phyloP scores from a whole-genome alignment of 495 filamentous ascomycete species.

The Podospora sp. region DNA sequence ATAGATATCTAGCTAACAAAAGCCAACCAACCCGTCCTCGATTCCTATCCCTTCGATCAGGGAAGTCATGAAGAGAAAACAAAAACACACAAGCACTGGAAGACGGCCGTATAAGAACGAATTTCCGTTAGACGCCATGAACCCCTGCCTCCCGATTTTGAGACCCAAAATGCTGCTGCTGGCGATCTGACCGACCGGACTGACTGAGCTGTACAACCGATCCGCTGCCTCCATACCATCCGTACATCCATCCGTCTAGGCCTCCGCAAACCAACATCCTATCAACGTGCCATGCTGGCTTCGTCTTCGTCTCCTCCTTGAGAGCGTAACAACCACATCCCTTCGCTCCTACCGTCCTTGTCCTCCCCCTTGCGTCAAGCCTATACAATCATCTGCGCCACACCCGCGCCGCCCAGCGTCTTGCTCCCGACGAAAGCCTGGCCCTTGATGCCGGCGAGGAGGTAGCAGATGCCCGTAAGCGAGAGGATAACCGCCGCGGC shows the following conservation, averaged over 20 bases:
- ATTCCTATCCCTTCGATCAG: neutral
- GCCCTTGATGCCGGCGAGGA: slow-evolving; percentile 79
- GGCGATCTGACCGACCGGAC: neutral
- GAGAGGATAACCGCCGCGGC: slow-evolving; percentile 82
- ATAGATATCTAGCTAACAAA: neutral
- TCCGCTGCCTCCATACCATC: neutral
- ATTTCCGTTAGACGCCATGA: slow-evolving; percentile 24
- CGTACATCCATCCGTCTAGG: neutral
- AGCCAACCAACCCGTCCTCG: neutral
- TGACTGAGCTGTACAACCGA: slow-evolving; percentile 4
- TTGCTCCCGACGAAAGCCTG: slow-evolving; percentile 97
- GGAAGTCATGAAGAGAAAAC: neutral
- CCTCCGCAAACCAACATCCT: neutral
- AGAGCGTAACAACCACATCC: too few relatives aligned
- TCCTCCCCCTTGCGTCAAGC: neutral
- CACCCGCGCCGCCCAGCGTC: slow-evolving; percentile 90
- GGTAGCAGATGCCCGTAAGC: slow-evolving; percentile 79
- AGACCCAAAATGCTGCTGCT: slow-evolving; percentile 18
- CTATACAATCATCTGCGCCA: slow-evolving; percentile 99
- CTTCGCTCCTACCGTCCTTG: neutral
- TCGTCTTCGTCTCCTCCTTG: neutral
- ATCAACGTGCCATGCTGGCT: neutral
- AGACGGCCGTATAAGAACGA: slow-evolving; percentile 10
- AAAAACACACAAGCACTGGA: neutral
- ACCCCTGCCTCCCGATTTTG: slow-evolving; percentile 11